Conservation (phyloP, 2,329 filamentous ascomycete genomes). For the Huntiella omanensis region DNA sequence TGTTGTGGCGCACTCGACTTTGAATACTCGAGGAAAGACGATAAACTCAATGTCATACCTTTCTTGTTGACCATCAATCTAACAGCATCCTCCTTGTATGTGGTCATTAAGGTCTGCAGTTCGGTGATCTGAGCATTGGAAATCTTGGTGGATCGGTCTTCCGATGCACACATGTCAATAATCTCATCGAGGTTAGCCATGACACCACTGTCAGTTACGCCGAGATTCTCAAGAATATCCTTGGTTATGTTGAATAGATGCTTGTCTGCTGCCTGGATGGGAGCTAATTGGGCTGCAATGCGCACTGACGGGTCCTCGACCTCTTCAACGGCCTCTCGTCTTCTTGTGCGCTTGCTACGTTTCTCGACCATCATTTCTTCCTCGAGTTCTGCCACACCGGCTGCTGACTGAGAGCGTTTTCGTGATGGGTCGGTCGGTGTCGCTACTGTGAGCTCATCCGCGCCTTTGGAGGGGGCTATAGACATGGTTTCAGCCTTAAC, state of each 20-base stretch:
- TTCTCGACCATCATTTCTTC: slow-evolving; percentile 41
- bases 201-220: slow-evolving; percentile 29
- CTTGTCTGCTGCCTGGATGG: slow-evolving; percentile 36
- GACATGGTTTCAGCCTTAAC: background rate
- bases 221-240: slow-evolving; percentile 35
- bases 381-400: slow-evolving; percentile 37
- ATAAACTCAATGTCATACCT: slow-evolving; percentile 33
- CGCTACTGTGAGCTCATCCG: background rate
- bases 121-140: slow-evolving; percentile 28
- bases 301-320: slow-evolving; percentile 31
- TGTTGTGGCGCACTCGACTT: slow-evolving; percentile 35
- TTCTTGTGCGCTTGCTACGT: slow-evolving; percentile 45
- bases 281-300: slow-evolving; percentile 35
- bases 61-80: slow-evolving; percentile 34
- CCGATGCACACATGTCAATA: slow-evolving; percentile 31
- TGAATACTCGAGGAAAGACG: slow-evolving; percentile 44
- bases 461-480: too few relatives aligned
- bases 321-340: slow-evolving; percentile 40
- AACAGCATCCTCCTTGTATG: slow-evolving; percentile 34
- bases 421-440: slow-evolving; percentile 16
- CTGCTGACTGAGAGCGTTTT: slow-evolving; percentile 44
- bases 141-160: slow-evolving; percentile 31
- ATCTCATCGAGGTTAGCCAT: slow-evolving; percentile 29
- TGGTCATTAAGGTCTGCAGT: slow-evolving; percentile 27
- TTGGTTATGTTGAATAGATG: slow-evolving; percentile 36